A percentile compares a stretch with the other conserved stretches of the same genome.
Evolutionary conservation across 139 green algal genomes (phyloP).

Genomic region (Micractinium conductrix): DNA sequence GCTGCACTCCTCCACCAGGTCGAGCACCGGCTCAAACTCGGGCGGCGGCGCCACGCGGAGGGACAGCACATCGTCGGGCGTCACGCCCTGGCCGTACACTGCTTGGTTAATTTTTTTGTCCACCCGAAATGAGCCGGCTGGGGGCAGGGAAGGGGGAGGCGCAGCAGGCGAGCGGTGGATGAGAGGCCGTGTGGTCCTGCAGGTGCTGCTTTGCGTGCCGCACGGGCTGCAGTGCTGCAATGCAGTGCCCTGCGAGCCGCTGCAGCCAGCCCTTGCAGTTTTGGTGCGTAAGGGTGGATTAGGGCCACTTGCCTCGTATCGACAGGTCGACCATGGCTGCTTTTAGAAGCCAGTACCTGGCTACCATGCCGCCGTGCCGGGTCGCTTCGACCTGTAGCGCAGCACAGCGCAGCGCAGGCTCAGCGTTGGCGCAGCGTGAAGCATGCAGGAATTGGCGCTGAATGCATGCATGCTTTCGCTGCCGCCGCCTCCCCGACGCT

Average conservation of each 20-base stretch:
- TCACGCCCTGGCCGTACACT: background rate
- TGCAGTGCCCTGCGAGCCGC: background rate
- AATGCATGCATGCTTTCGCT: too few species aligned
- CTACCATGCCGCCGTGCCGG: background rate
- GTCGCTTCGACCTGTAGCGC: background rate
- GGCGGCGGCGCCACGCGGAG: background rate
- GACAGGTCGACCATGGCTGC: slow-evolving; percentile 1
- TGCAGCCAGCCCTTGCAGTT: too few species aligned
- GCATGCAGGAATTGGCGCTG: too few species aligned
- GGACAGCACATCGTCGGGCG: background rate
- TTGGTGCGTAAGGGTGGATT: too few species aligned
- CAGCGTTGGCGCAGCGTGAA: too few species aligned
- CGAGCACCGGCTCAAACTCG: background rate
- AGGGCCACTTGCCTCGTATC: background rate
- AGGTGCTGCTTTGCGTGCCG: too few species aligned
- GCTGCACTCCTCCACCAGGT: background rate
- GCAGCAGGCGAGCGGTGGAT: background rate
- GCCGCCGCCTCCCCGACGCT: too few species aligned
- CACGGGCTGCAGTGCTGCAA: background rate
- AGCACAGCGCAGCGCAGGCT: too few species aligned
- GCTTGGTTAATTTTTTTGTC: background rate
- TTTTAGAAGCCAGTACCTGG: background rate
- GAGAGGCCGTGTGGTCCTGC: background rate
- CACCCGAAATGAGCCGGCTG: background rate
- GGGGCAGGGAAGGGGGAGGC: background rate